A percentile compares a stretch with the other conserved stretches of the same genome.
These are phyloP conservation scores for Penicillium lagena DNA, from an alignment of 495 filamentous ascomycete species.

Conservation along the genomic window DNA sequence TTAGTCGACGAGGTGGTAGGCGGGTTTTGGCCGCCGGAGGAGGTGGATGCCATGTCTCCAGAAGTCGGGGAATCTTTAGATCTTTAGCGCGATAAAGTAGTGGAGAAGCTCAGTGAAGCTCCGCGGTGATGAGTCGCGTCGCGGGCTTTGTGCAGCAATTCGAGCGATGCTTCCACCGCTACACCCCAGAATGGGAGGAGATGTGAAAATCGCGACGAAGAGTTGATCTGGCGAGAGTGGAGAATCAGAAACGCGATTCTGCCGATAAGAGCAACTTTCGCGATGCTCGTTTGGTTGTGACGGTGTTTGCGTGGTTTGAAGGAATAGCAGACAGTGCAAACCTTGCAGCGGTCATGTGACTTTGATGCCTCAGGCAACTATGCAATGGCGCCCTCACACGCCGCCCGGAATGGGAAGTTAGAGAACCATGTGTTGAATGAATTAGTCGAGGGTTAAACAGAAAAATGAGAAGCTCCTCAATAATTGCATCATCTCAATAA, in stretches of 20 bases:
- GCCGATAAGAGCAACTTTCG: neutral
- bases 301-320: conserved; percentile 46
- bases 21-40: conserved; percentile 27
- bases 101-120: too few relatives aligned
- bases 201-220: conserved; percentile 2
- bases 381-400: neutral
- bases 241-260: too few relatives aligned
- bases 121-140: too few relatives aligned
- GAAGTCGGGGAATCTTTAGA: too few relatives aligned
- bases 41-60: conserved; percentile 23
- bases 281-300: conserved; percentile 16
- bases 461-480: too few relatives aligned
- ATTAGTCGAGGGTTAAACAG: too few relatives aligned
- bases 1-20: conserved; percentile 23
- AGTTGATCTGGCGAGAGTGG: conserved; percentile 4
- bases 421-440: too few relatives aligned
- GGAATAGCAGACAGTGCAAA: conserved; percentile 44
- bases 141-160: too few relatives aligned
- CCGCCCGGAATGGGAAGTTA: too few relatives aligned
- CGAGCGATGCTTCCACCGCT: neutral
- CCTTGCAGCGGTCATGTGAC: conserved; percentile 14
- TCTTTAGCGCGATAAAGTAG: too few relatives aligned
- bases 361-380: neutral
- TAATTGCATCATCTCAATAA: too few relatives aligned
- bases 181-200: conserved; percentile 9